Evolutionary conservation across 805 yeast genomes (phyloP).

Genomic region (Suhomyces vadensis): DNA sequence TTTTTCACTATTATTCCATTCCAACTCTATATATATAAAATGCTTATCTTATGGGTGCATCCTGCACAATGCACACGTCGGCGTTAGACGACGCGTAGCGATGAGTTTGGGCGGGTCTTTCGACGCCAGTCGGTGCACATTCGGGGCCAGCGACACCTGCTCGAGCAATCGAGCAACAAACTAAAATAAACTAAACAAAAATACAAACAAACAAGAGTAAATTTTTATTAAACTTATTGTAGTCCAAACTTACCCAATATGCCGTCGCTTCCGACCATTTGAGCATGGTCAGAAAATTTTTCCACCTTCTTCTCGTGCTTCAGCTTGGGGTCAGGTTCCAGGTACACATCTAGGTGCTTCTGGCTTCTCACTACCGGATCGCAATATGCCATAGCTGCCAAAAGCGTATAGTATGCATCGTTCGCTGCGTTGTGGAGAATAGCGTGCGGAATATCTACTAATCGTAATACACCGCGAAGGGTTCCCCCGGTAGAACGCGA

Average conservation of each 20-base stretch:
- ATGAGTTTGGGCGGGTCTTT: not conserved
- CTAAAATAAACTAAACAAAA: too few relatives aligned
- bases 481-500: slow-evolving; percentile 20
- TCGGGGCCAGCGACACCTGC: too few relatives aligned
- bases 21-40: not conserved
- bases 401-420: slow-evolving; percentile 29
- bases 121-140: too few relatives aligned
- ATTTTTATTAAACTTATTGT: not conserved
- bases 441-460: slow-evolving; percentile 23
- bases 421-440: slow-evolving; percentile 30
- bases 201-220: not conserved
- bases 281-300: slow-evolving; percentile 14
- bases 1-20: not conserved
- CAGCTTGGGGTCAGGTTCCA: slow-evolving; percentile 5
- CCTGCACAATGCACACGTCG: slow-evolving; percentile 1
- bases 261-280: not conserved
- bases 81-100: slow-evolving; percentile 1
- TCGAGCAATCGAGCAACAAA: too few relatives aligned
- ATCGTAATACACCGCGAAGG: slow-evolving; percentile 22
- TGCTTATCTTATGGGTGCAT: slow-evolving; percentile 1
- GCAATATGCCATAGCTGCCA: slow-evolving; percentile 25
- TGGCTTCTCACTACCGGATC: slow-evolving; percentile 22
- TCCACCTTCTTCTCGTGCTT: slow-evolving; percentile 10
- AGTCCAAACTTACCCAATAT: not conserved
- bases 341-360: slow-evolving; percentile 16